These are phyloP conservation scores for Thermothelomyces thermophilus DNA, from an alignment of 2,329 filamentous ascomycete genomes.

Conservation along the genomic window DNA sequence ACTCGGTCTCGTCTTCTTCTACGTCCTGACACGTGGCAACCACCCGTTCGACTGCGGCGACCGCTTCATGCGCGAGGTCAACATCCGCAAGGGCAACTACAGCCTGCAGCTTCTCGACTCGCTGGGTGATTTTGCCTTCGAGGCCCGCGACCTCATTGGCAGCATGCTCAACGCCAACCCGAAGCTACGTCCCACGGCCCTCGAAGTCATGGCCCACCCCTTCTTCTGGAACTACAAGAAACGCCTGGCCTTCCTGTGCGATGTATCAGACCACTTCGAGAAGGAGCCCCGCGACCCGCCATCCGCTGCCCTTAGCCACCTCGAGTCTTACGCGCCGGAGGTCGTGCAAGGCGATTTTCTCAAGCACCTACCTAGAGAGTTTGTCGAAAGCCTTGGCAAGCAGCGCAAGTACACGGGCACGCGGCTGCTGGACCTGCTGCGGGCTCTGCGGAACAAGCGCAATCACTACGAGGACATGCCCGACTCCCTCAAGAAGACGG, in stretches of 20 bases:
- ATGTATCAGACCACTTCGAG: constrained; percentile 94
- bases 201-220: constrained; percentile 80
- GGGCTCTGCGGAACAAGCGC: constrained; percentile 89
- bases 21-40: constrained; percentile 85
- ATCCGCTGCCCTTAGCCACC: constrained; percentile 56
- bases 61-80: constrained; percentile 91
- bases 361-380: constrained; percentile 65
- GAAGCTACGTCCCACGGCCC: constrained; percentile 59
- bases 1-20: constrained; percentile 95
- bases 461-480: constrained; percentile 98
- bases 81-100: constrained; percentile 86
- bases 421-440: constrained; percentile 75
- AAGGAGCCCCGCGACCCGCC: constrained; percentile 82
- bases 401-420: constrained; percentile 90
- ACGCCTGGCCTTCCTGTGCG: constrained; percentile 85
- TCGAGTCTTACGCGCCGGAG: constrained; percentile 47
- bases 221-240: constrained; percentile 95
- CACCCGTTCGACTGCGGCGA: constrained; percentile 95
- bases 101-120: constrained; percentile 64
- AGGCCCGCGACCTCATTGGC: constrained; percentile 79
- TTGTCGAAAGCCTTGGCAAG: constrained; percentile 84
- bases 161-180: constrained; percentile 63
- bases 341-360: constrained; percentile 71
- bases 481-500: constrained; percentile 60
- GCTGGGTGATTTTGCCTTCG: constrained; percentile 76